Evolutionary conservation across 176 grass and related monocot species (phyloP).

Genomic region (Rhynchospora tenuis): DNA sequence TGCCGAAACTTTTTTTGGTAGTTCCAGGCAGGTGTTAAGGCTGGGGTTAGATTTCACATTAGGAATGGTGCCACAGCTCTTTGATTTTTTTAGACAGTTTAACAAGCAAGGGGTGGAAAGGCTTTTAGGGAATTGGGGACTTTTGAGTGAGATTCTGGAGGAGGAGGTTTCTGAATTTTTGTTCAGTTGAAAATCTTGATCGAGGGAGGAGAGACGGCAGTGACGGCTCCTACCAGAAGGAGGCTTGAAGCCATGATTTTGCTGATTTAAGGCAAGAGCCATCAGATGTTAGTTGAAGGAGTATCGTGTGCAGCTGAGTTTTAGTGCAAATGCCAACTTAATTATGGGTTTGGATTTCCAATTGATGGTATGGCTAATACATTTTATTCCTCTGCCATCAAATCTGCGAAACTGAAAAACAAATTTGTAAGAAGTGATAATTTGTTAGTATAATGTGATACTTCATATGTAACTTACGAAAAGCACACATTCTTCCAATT

Average conservation of each 20-base stretch:
- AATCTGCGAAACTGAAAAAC: background rate
- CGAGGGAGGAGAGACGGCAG: constrained; percentile 60
- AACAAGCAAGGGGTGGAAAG: constrained; percentile 51
- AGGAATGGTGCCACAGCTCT: constrained; percentile 17
- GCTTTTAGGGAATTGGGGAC: constrained; percentile 42
- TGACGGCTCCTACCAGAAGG: constrained; percentile 32
- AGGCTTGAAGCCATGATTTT: constrained; percentile 44
- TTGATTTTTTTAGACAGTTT: background rate
- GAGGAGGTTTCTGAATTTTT: constrained; percentile 22
- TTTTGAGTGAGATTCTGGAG: constrained; percentile 17
- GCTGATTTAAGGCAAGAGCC: constrained; percentile 18
- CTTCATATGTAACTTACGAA: background rate
- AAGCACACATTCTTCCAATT: background rate
- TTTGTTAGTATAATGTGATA: background rate
- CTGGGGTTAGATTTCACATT: constrained; percentile 13
- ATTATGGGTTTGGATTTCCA: constrained; percentile 11
- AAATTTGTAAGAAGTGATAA: background rate
- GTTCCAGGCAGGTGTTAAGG: background rate
- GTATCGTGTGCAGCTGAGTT: constrained; percentile 1
- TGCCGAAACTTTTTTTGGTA: constrained; percentile 21
- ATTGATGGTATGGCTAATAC: background rate
- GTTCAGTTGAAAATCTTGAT: constrained; percentile 29
- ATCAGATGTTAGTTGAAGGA: constrained; percentile 15
- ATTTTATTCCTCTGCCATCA: constrained; percentile 11
- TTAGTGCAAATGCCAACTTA: constrained; percentile 6